These are phyloP conservation scores for Geotrichum histeridarum DNA, from an alignment of 1,139 yeast genomes.

Conservation along the genomic window DNA sequence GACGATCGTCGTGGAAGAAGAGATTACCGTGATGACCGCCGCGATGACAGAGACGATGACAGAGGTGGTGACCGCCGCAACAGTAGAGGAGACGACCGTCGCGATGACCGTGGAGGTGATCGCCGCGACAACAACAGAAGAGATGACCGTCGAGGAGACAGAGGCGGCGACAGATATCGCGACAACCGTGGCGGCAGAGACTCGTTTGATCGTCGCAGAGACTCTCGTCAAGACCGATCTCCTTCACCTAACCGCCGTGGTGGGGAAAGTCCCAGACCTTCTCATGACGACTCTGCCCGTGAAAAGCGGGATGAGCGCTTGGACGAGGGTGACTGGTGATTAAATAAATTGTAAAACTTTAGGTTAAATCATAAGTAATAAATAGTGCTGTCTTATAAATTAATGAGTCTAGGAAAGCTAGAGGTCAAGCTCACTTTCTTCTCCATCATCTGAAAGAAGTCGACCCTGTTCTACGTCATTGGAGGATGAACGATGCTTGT, in stretches of 20 bases:
- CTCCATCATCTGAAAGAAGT: no score
- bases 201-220: background rate
- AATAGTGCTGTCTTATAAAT: background rate
- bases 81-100: slow-evolving; percentile 6
- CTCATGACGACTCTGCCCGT: no score
- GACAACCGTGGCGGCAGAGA: slow-evolving; percentile 13
- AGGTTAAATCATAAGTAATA: background rate
- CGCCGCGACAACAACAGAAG: slow-evolving; percentile 10
- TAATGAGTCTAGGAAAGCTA: slow-evolving; percentile 1
- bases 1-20: slow-evolving; percentile 16
- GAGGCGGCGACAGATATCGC: slow-evolving; percentile 15
- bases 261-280: no score
- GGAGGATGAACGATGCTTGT: background rate
- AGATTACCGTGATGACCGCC: slow-evolving; percentile 16
- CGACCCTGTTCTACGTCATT: background rate
- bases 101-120: slow-evolving; percentile 14
- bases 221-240: background rate
- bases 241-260: no score
- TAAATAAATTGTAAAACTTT: no score
- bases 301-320: no score
- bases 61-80: slow-evolving; percentile 16
- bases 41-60: slow-evolving; percentile 20
- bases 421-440: slow-evolving; percentile 2
- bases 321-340: no score
- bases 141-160: slow-evolving; percentile 6